Conservation (phyloP, 768 basidiomycete species). For the Jaapia argillacea region DNA sequence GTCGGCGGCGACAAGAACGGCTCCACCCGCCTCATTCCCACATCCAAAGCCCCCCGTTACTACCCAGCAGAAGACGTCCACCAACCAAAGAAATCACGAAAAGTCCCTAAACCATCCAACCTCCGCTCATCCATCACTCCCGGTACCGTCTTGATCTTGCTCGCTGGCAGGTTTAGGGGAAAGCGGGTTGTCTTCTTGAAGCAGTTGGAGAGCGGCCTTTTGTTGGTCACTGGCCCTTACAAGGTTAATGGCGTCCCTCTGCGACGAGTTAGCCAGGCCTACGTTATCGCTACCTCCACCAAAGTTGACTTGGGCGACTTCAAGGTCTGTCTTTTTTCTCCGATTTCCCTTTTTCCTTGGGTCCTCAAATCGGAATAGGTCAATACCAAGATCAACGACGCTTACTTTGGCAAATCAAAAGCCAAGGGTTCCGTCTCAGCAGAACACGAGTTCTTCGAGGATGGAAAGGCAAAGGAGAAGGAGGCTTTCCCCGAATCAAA, state of each 20-base stretch:
- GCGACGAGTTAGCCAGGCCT: constrained; percentile 96
- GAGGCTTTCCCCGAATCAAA: constrained; percentile 80
- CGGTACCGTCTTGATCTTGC: constrained; percentile 90
- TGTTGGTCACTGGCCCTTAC: constrained; percentile 96
- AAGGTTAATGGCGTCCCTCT: constrained; percentile 98
- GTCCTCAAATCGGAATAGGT: constrained; percentile 33
- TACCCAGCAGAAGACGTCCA: constrained; percentile 94
- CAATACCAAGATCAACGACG: constrained; percentile 85
- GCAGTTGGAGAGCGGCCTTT: constrained; percentile 83
- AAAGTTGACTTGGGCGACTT: constrained; percentile 72
- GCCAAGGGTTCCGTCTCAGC: constrained; percentile 66
- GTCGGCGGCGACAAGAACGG: constrained; percentile 91
- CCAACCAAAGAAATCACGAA: constrained; percentile 87
- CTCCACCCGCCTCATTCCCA: constrained; percentile 77
- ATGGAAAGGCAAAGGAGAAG: constrained; percentile 87
- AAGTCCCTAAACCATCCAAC: constrained; percentile 65
- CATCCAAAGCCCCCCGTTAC: constrained; percentile 77
- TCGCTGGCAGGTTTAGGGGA: constrained; percentile 96
- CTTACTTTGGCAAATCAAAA: constrained; percentile 82
- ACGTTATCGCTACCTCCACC: constrained; percentile 97
- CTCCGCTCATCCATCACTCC: constrained; percentile 87
- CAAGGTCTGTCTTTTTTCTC: constrained; percentile 43
- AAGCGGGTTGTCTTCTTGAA: constrained; percentile 99
- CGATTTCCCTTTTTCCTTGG: constrained; percentile 4
- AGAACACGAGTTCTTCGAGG: constrained; percentile 96